Evolutionary conservation across 805 yeast genomes (phyloP), one percentile per base, ranked within the genome.

Genomic region (Cyberlindnera mrakii): DNA sequence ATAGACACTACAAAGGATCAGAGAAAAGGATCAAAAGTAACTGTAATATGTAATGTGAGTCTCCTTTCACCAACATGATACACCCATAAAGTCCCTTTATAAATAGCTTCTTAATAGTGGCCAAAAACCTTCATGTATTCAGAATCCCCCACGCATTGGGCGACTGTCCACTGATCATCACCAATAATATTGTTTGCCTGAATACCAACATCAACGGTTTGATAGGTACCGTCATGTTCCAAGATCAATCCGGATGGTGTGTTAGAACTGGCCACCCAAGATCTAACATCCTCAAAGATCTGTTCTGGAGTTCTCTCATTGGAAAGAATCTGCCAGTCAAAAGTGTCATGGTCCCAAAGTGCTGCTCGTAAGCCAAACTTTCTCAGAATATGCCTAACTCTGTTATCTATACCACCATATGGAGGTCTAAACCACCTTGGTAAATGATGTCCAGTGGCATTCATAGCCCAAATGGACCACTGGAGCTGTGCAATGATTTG

Each of bases 381-480:
- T 41, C 90, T 69, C 14, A 87, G 75, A 42, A 91, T 85, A 2
- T 80, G 66, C 44, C 98, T 68, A 1, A 91, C 84, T 42, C 98
- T 68, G 59, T 89, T 82, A 65, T 91, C 99, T 30, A 87, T 72
- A 0, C 96, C 97, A 1, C 98, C 99, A 59, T 87, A 91, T 1
- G 99, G 99, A 0, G 99, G 99, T 52, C 99, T 75, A 62, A 85
- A 91, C 85, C 91, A 91, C 56, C 82, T 83, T 6, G 99, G 99
- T 9, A 85, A 59, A 55, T 89, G 90, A 23, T 80, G 71, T 0
- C 87, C 85, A 0, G 97, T 89, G 1, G 96, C 96, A 66, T 91
- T 90, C 89, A 90, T 86, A 5, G 97, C 96, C 97, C 97, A 91
- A 29, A 88, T 79, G 2, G 95, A 81, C 99, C 99, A 91, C 62